Evolutionary conservation across 2,329 filamentous ascomycete species (phyloP), one percentile per base, ranked within the genome.

Genomic region (Zymoseptoria brevis): DNA sequence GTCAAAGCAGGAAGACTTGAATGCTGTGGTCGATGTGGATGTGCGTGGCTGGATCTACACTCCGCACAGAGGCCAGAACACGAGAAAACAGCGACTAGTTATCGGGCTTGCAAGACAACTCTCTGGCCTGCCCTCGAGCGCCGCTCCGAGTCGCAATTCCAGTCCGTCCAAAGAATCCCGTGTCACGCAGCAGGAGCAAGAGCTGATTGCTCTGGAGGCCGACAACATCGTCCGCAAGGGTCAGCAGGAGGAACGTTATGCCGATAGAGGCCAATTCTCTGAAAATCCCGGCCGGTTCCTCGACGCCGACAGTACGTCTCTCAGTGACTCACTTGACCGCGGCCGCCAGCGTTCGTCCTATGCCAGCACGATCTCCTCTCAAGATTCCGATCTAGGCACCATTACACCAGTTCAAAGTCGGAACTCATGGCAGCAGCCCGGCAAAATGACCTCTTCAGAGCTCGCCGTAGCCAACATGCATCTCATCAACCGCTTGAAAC

Each of bases 1-100:
- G 88, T 85, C 92, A 59, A 83, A 83, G 61, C 83, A 87, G 56
- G 88, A 96, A 72, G 87, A 93, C 60, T 86, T 91, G 68, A 88
- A 88, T 72, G 90, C 92, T 0, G 79, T 96, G 3, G 89, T 96
- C 1, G 93, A 97, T 70, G 90, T 97, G 5, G 93, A 99, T 72
- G 90, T 99, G 22, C 83, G 93, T 66, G 94, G 94, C 13, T 99
- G 95, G 94, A 83, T 97, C 55, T 99, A 96, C 73, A 85, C 86
- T 48, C 93, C 93, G 19, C 89, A 93, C 68, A 82, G 81, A 65
- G 91, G 90, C 0, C 91, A 90, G 3, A 86, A 96, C 82, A 93
- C 84, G 24, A 83, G 92, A 66, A 90, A 90, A 69, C 95, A 96
- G 69, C 83, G 94, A 45, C 79, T 97, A 61, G 79, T 96, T 68